These are phyloP conservation scores for Penicillium subrubescens DNA, from an alignment of 495 filamentous ascomycete genomes.

Conservation along the genomic window DNA sequence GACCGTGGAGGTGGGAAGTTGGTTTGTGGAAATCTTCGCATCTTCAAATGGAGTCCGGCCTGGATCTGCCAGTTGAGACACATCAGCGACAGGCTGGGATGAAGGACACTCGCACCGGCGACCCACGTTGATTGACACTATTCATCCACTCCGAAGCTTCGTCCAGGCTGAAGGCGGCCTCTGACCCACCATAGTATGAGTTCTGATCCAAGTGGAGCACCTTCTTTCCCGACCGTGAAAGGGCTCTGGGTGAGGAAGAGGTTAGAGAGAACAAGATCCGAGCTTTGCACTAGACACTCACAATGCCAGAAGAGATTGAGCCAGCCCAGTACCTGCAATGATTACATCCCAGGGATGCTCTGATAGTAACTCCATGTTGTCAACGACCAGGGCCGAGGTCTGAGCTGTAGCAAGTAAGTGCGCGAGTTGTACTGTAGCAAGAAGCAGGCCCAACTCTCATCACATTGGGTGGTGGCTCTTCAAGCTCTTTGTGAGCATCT, in stretches of 20 bases:
- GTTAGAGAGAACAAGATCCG: conserved; percentile 46
- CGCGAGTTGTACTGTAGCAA: conserved; percentile 24
- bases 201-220: conserved; percentile 89
- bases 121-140: conserved; percentile 49
- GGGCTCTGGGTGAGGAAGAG: conserved; percentile 65
- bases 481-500: conserved; percentile 17
- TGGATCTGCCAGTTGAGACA: conserved; percentile 34
- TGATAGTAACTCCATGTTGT: conserved; percentile 74
- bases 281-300: conserved; percentile 52
- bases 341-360: conserved; percentile 89
- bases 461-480: conserved; percentile 30
- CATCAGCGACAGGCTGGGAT: conserved; percentile 26
- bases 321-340: conserved; percentile 85
- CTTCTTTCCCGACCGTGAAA: conserved; percentile 89
- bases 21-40: conserved; percentile 34
- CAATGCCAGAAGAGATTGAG: conserved; percentile 91
- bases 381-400: conserved; percentile 14
- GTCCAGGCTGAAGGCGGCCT: conserved; percentile 84
- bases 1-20: conserved; percentile 1
- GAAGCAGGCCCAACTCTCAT: conserved; percentile 32
- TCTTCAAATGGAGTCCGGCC: conserved; percentile 40
- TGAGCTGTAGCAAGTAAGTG: conserved; percentile 30
- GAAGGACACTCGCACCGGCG: neutral
- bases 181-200: conserved; percentile 81
- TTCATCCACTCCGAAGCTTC: conserved; percentile 78